Conservation (phyloP, 2,329 filamentous ascomycete genomes). For the Penicillium nordicum region DNA sequence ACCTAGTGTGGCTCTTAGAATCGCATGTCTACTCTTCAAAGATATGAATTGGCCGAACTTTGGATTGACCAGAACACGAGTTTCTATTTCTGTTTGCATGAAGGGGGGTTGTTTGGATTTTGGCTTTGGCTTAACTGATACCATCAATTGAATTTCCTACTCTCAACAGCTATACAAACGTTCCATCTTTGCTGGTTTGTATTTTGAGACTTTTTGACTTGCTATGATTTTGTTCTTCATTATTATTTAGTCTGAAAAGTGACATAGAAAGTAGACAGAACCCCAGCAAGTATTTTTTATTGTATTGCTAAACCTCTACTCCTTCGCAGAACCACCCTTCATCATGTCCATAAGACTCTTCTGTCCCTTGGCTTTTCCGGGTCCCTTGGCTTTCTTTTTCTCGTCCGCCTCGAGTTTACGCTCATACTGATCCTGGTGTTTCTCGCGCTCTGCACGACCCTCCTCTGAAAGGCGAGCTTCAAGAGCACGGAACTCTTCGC, state of each 20-base stretch:
- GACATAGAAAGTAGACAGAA: not conserved
- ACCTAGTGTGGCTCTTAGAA: conserved; percentile 1
- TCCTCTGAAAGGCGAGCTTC: conserved; percentile 64
- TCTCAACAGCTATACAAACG: not conserved
- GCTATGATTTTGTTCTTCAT: not conserved
- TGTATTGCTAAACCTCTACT: not conserved
- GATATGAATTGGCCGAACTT: conserved; percentile 12
- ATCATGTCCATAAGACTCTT: conserved; percentile 38
- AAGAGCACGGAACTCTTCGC: conserved; percentile 66
- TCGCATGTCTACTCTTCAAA: conserved; percentile 11
- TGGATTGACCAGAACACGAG: conserved; percentile 5
- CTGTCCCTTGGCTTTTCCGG: conserved; percentile 35
- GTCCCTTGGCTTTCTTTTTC: conserved; percentile 46
- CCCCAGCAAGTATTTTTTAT: not conserved
- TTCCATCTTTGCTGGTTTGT: not conserved
- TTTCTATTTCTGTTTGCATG: conserved; percentile 17
- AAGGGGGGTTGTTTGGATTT: conserved; percentile 13
- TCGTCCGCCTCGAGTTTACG: conserved; percentile 63
- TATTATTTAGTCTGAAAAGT: not conserved
- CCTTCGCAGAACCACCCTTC: conserved; percentile 19
- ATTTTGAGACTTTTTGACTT: not conserved
- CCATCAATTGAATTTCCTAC: conserved; percentile 19
- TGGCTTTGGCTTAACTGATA: conserved; percentile 21
- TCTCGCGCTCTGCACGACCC: conserved; percentile 68
- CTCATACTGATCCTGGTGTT: conserved; percentile 74